Base-by-base conservation (phyloP, 768 basidiomycete genomes). In the Kwoniella mangroviensis region DNA sequence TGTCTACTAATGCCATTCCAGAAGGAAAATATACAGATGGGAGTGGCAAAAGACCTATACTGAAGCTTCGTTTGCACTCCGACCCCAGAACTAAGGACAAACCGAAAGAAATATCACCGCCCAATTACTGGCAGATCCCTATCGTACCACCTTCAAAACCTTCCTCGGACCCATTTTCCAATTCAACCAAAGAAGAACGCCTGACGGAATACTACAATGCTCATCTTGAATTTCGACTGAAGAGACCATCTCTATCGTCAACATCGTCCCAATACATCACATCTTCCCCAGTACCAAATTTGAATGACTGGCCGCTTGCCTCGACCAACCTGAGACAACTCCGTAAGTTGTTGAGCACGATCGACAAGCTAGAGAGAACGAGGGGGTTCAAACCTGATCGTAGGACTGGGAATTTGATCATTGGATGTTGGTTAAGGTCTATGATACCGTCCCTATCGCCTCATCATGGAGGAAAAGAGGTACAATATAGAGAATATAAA, bases 341-440 rank as follows among this genome's bases (percentile, higher is more conserved):
- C 1, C 49, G 72, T 2, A 61, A 68, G 10, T 81, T 85, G 40
- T 84, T 88, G 63, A 79, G 85, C 43, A 70, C 83, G 13, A 85
- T 92, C 40, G 78, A 84, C 54, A 68, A 65, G 59, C 57, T 73
- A 81, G 58, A 76, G 60, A 55, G 34, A 45, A 60, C 84, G 54
- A 85, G 85, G 45, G 85, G 82, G 7, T 91, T 92, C 77, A 77
- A 77, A 12, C 88, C 89, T 10, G 91, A 93, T 78, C 86, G 89
- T 11, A 84, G 90, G 49, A 92, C 92, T 4, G 83, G 87, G 65
- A 92, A 93, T 75, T 87, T 92, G 57, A 62, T 92, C 54, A 68
- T 91, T 69, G 89, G 89, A 77, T 86, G 86, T 9, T 83, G 90
- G 71, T 80, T 93, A 68, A 79, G 81, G 19, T 90, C 89, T 87